These are phyloP conservation scores for Sanghuangporus sanghuang DNA, from an alignment of 1,284 basidiomycete genomes.

Conservation along the genomic window DNA sequence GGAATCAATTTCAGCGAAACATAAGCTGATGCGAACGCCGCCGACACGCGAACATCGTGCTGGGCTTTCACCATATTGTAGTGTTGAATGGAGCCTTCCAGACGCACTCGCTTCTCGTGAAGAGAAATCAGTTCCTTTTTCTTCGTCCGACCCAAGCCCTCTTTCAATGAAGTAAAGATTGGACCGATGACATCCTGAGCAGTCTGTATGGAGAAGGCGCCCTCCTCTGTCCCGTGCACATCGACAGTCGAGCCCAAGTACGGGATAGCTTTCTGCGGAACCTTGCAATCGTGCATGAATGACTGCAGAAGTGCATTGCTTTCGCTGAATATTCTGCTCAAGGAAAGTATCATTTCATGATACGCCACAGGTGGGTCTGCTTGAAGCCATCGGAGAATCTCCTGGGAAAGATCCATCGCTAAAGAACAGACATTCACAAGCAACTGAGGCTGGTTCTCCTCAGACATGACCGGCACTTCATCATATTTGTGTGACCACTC, in stretches of 20 bases:
- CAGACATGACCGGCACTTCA: background rate
- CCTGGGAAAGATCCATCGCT: conserved; percentile 60
- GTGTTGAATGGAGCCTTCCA: conserved; percentile 75
- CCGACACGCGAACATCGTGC: conserved; percentile 84
- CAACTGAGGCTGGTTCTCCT: conserved; percentile 8
- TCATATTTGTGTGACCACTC: conserved; percentile 83
- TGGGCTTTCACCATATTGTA: conserved; percentile 83
- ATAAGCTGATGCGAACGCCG: conserved; percentile 87
- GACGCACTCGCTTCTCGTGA: conserved; percentile 71
- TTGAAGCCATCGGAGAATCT: conserved; percentile 72
- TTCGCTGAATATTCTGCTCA: conserved; percentile 79
- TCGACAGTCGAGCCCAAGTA: conserved; percentile 76
- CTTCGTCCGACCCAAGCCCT: conserved; percentile 65
- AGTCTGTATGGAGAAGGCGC: conserved; percentile 78
- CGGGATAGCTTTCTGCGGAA: conserved; percentile 78
- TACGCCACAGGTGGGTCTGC: conserved; percentile 74
- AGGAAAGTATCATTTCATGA: conserved; percentile 85
- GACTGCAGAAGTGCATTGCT: conserved; percentile 76
- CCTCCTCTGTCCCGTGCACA: conserved; percentile 56
- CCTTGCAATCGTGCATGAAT: conserved; percentile 83
- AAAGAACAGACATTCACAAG: conserved; percentile 32
- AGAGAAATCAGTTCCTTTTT: conserved; percentile 76
- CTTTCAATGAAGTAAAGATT: conserved; percentile 74
- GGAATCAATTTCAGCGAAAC: conserved; percentile 83
- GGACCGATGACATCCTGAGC: conserved; percentile 70